These are phyloP conservation scores for Striga hermonthica DNA, from an alignment of 305 asterid species.

Conservation along the genomic window DNA sequence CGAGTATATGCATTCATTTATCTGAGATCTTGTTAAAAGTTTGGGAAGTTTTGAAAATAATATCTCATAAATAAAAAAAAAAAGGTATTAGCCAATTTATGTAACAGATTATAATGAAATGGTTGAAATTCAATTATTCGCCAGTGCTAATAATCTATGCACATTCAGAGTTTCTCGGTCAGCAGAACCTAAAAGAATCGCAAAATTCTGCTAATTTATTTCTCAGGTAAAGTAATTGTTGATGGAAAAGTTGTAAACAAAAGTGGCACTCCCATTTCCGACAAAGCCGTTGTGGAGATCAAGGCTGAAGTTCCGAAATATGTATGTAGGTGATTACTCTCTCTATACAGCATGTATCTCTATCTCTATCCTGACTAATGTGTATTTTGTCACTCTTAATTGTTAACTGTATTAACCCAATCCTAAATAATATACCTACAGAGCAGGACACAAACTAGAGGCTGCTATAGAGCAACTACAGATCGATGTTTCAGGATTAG, in stretches of 20 bases:
- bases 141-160: no score
- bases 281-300: constrained; percentile 76
- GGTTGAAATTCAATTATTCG: no score
- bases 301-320: constrained; percentile 95
- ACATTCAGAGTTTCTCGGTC: no score
- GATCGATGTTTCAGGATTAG: constrained; percentile 72
- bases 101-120: no score
- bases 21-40: no score
- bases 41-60: no score
- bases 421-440: constrained; percentile 30
- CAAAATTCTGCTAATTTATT: constrained; percentile 21
- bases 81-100: no score
- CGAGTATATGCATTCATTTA: no score
- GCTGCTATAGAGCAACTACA: constrained; percentile 86
- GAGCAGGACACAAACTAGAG: constrained; percentile 94
- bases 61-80: no score
- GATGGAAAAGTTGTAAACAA: constrained; percentile 85
- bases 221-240: constrained; percentile 84
- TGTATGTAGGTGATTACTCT: constrained; percentile 95
- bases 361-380: constrained; percentile 4
- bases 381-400: constrained; percentile 15
- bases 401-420: constrained; percentile 9
- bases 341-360: constrained; percentile 24
- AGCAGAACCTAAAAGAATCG: no score
- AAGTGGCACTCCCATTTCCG: constrained; percentile 87